Conservation (phyloP, 2,329 filamentous ascomycete species). For the Xylaria sp. region DNA sequence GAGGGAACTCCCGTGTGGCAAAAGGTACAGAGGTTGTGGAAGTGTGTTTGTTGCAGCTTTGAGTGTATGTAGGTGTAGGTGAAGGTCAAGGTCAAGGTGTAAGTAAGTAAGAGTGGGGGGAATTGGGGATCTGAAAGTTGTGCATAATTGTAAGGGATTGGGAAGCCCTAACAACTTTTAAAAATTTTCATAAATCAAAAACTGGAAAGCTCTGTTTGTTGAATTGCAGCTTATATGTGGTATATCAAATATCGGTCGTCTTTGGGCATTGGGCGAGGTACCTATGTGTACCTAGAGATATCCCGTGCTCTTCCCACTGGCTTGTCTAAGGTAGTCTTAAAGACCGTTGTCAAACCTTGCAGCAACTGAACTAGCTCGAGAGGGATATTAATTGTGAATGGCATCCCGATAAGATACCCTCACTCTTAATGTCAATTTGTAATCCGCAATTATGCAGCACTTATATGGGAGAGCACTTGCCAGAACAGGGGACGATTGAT, state of each 20-base stretch:
- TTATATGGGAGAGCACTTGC: conserved; percentile 4
- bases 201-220: neutral
- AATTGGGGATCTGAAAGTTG: neutral
- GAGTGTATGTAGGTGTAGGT: neutral
- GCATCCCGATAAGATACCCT: conserved; percentile 6
- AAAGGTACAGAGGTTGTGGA: neutral
- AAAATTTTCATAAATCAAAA: neutral
- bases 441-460: neutral
- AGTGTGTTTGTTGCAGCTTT: neutral
- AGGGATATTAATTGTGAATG: conserved; percentile 11
- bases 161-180: conserved; percentile 11
- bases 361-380: neutral
- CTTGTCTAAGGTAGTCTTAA: neutral
- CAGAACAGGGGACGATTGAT: neutral
- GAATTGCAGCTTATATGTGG: neutral
- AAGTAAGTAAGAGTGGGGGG: neutral
- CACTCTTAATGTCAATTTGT: neutral
- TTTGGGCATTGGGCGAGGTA: neutral
- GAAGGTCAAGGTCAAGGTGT: neutral
- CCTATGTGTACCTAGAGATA: conserved; percentile 16
- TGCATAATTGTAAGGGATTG: neutral
- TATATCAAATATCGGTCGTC: neutral
- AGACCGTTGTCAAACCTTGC: neutral
- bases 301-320: neutral
- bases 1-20: neutral